Conservation (phyloP, 2,329 filamentous ascomycete genomes). For the Zymoseptoria brevis region DNA sequence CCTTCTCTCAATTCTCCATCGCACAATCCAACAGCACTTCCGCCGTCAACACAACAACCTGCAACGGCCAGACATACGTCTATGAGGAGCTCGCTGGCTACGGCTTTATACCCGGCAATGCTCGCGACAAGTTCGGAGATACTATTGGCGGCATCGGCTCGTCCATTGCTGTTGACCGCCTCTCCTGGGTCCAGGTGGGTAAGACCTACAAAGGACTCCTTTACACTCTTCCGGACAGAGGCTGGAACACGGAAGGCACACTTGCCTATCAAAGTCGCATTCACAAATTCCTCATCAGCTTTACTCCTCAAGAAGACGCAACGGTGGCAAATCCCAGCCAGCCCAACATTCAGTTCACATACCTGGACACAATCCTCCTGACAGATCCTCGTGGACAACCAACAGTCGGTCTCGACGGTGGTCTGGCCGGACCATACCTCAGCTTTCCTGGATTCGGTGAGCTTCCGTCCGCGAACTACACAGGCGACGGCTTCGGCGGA, state of each 20-base stretch:
- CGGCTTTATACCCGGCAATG: constrained; percentile 51
- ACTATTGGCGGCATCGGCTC: constrained; percentile 61
- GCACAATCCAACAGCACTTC: neutral
- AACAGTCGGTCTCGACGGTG: constrained; percentile 56
- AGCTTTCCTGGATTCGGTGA: constrained; percentile 48
- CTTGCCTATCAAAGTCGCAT: constrained; percentile 60
- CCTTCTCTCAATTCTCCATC: constrained; percentile 1
- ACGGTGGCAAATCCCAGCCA: constrained; percentile 44
- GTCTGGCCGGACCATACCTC: constrained; percentile 43
- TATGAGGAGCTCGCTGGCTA: constrained; percentile 62
- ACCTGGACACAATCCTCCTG: constrained; percentile 58
- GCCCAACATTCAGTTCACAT: constrained; percentile 55
- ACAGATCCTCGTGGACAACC: constrained; percentile 55
- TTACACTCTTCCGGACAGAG: constrained; percentile 51
- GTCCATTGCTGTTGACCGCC: constrained; percentile 54
- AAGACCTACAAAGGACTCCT: constrained; percentile 53
- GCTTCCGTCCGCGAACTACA: constrained; percentile 56
- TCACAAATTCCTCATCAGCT: constrained; percentile 57
- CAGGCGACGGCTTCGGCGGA: constrained; percentile 60
- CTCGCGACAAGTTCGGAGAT: constrained; percentile 60
- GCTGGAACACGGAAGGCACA: constrained; percentile 63
- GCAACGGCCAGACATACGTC: constrained; percentile 54
- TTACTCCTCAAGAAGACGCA: constrained; percentile 47
- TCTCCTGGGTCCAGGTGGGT: constrained; percentile 49
- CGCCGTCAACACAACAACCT: constrained; percentile 44